Evolutionary conservation across 1,284 basidiomycete genomes (phyloP).

Genomic region (Cutaneotrichosporon cyanovorans): DNA sequence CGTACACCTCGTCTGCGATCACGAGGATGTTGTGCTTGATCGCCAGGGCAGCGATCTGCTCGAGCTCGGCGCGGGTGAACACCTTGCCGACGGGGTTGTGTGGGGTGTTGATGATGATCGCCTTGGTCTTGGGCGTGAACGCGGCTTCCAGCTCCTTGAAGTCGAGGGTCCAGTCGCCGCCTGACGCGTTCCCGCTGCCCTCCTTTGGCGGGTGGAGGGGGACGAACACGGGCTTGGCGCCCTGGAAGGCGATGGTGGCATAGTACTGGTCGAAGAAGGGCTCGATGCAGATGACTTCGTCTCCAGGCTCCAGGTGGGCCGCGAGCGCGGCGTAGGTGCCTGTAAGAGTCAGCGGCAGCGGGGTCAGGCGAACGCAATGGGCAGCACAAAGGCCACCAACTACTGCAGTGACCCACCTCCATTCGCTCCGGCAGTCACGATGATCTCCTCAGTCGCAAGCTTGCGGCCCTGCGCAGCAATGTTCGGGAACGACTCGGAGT

Average conservation of each 20-base stretch:
- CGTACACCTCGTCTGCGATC: conserved; percentile 98
- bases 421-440: conserved; percentile 92
- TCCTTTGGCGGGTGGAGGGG: conserved; percentile 74
- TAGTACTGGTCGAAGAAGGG: conserved; percentile 97
- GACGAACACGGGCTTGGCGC: conserved; percentile 86
- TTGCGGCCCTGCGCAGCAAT: conserved; percentile 55
- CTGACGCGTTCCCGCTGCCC: conserved; percentile 55
- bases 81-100: conserved; percentile 97
- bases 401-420: no score
- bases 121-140: conserved; percentile 78
- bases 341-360: conserved; percentile 38
- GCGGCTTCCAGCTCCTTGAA: conserved; percentile 75
- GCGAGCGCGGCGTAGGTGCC: conserved; percentile 84
- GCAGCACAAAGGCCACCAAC: neutral
- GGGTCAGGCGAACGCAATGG: no score
- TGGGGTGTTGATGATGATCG: conserved; percentile 89
- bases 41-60: conserved; percentile 73
- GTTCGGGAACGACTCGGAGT: conserved; percentile 55
- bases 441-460: conserved; percentile 81
- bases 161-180: conserved; percentile 76
- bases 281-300: conserved; percentile 98
- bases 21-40: conserved; percentile 89
- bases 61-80: conserved; percentile 74
- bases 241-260: conserved; percentile 84
- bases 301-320: conserved; percentile 79